Percentiles rank a stretch among this genome's conserved stretches.
Evolutionary conservation across 1,284 basidiomycete genomes (phyloP).

Genomic region (Heliocybe sulcata): DNA sequence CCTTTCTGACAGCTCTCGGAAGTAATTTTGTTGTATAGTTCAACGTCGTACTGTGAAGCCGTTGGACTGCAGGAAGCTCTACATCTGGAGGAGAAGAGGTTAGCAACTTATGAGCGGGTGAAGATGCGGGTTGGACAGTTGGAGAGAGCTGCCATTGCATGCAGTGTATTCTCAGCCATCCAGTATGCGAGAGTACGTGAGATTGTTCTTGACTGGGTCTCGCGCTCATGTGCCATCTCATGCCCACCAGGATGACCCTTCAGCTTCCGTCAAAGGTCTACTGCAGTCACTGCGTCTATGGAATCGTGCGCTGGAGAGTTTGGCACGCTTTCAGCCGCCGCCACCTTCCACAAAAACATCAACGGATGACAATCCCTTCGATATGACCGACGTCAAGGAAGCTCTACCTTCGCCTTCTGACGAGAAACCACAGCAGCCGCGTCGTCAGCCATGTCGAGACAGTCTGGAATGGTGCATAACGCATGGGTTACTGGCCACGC

Average conservation of each 20-base stretch:
- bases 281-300: conserved; percentile 73
- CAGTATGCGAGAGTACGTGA: conserved; percentile 55
- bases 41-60: conserved; percentile 52
- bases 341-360: conserved; percentile 18
- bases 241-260: conserved; percentile 55
- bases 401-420: conserved; percentile 22
- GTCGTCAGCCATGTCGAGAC: conserved; percentile 31
- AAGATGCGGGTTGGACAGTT: conserved; percentile 48
- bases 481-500: conserved; percentile 56
- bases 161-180: conserved; percentile 59
- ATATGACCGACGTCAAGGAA: conserved; percentile 30
- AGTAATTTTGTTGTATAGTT: conserved; percentile 26
- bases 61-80: conserved; percentile 34
- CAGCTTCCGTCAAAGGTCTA: conserved; percentile 51
- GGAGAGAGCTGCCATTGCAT: conserved; percentile 67
- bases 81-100: conserved; percentile 36
- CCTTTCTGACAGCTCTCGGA: neutral
- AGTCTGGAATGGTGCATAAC: conserved; percentile 72
- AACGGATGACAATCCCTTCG: conserved; percentile 56
- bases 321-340: conserved; percentile 51
- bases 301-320: conserved; percentile 69
- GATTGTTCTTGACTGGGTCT: neutral
- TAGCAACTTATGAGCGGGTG: conserved; percentile 49
- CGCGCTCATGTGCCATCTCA: conserved; percentile 2
- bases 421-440: conserved; percentile 16